These are phyloP conservation scores for Epichloe typhina DNA, from an alignment of 2,329 filamentous ascomycete genomes.

Conservation along the genomic window DNA sequence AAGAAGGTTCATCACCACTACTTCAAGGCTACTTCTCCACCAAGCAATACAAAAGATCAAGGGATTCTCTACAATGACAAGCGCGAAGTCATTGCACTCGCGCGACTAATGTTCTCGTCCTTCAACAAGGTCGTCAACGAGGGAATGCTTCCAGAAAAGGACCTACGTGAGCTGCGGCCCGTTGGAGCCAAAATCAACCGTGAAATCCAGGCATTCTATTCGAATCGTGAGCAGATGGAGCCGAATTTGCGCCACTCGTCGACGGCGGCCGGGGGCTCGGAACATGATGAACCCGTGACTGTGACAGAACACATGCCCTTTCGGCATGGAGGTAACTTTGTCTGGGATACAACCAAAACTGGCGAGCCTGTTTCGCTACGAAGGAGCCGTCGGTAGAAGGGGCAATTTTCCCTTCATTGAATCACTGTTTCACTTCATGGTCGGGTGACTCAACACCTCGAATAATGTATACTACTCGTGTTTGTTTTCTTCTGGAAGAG, in stretches of 20 bases:
- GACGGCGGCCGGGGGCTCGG: not conserved
- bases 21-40: constrained; percentile 16
- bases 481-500: not conserved
- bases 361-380: not conserved
- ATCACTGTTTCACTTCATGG: no score
- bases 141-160: constrained; percentile 22
- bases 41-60: constrained; percentile 13
- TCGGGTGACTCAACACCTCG: no score
- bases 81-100: constrained; percentile 30
- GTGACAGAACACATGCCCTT: constrained; percentile 3
- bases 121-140: constrained; percentile 31
- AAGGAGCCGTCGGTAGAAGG: not conserved
- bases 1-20: constrained; percentile 23
- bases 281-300: constrained; percentile 10
- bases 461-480: not conserved
- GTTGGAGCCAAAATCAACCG: constrained; percentile 24
- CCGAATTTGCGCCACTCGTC: constrained; percentile 16
- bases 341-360: constrained; percentile 20
- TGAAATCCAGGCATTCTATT: constrained; percentile 23
- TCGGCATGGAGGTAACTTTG: constrained; percentile 13
- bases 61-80: constrained; percentile 20
- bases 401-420: no score
- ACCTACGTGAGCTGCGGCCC: constrained; percentile 20
- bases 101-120: constrained; percentile 31
- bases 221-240: constrained; percentile 20